A percentile compares a stretch with the other conserved stretches of the same genome.
phyloP scores from a whole-genome alignment of 2,329 filamentous ascomycete genomes.

The Neofusicoccum cordaticola region DNA sequence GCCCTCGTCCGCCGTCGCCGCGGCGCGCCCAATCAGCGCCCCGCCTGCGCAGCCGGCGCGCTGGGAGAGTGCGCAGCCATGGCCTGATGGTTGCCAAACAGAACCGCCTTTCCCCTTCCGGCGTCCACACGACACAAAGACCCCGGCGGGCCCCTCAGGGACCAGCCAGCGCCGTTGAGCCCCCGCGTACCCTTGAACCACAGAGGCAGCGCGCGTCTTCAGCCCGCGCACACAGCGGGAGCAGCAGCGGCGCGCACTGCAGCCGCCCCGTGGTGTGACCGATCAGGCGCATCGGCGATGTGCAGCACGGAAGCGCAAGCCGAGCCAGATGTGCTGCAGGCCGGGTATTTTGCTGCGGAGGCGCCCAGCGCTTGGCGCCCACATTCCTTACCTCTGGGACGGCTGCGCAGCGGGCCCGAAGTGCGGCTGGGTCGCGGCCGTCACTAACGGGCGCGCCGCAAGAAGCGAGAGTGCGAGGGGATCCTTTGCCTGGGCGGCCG shows the following conservation, averaged over 20 bases:
- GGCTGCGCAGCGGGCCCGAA: too few relatives aligned
- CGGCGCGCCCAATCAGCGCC: background rate
- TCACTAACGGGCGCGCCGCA: constrained; percentile 1
- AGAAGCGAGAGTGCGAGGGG: constrained; percentile 7
- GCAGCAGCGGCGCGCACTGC: background rate
- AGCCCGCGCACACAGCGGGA: background rate
- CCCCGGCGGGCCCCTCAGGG: background rate
- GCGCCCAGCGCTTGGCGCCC: background rate
- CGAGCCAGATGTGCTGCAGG: background rate
- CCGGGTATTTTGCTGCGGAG: background rate
- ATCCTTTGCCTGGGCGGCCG: background rate
- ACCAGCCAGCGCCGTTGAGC: constrained; percentile 7
- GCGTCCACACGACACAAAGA: background rate
- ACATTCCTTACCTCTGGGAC: constrained; percentile 1
- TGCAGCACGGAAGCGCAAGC: background rate
- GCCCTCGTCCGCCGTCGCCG: too few relatives aligned
- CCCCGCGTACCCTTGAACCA: background rate
- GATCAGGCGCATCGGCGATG: constrained; percentile 9
- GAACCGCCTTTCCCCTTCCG: background rate
- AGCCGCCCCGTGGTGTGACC: background rate
- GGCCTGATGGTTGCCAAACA: constrained; percentile 3
- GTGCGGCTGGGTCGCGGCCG: background rate
- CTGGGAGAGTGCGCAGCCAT: background rate
- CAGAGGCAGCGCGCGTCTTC: background rate
- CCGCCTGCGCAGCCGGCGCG: background rate